Conservation (phyloP, 1,139 yeast genomes). For the Pichia sp. region DNA sequence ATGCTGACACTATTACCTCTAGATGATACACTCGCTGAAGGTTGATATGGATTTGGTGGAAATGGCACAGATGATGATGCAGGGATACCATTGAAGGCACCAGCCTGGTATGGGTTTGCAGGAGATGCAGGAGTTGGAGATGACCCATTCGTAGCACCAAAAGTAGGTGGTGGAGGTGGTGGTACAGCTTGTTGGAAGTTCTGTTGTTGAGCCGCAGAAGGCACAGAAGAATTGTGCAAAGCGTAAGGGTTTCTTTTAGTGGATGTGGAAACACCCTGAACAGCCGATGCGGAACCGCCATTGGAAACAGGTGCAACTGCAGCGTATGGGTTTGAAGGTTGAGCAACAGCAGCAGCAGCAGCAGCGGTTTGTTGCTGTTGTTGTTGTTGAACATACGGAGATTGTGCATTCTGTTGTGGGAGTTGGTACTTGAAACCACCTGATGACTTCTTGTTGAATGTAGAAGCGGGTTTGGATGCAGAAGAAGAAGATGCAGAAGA, state of each 20-base stretch:
- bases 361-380: not conserved
- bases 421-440: too few species aligned
- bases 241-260: slow-evolving; percentile 1
- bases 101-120: not conserved
- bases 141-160: not conserved
- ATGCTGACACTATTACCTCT: not conserved
- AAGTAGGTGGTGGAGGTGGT: not conserved
- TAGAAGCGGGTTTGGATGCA: not conserved
- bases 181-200: too few species aligned
- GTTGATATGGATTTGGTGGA: slow-evolving; percentile 6
- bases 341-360: not conserved
- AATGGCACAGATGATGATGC: not conserved
- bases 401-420: not conserved
- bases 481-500: not conserved
- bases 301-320: too few species aligned
- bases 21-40: not conserved
- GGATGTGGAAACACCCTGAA: not conserved
- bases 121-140: not conserved
- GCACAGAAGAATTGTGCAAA: slow-evolving; percentile 1
- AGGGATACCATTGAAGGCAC: too few species aligned
- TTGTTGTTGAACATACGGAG: too few species aligned
- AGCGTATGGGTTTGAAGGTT: not conserved
- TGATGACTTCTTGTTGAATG: too few species aligned
- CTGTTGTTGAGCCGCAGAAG: not conserved
- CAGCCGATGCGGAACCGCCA: not conserved